A percentile compares a stretch with the other conserved stretches of the same genome.
Conservation (phyloP, 2,329 filamentous ascomycete genomes). For the Talaromyces rugulosus region DNA sequence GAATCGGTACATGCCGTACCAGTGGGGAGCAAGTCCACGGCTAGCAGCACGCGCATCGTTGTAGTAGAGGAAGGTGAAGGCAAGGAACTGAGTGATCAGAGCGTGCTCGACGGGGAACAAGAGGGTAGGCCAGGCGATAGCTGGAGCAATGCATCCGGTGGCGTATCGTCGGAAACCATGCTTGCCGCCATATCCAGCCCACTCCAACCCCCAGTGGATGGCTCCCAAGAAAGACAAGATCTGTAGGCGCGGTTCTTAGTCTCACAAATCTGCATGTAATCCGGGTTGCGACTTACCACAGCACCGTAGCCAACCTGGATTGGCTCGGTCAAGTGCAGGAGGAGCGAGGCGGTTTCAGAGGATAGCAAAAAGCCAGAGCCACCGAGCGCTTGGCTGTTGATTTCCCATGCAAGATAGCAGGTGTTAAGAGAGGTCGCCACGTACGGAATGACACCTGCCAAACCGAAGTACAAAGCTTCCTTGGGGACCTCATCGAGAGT, state of each 20-base stretch:
- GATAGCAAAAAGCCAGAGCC: constrained; percentile 63
- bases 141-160: constrained; percentile 74
- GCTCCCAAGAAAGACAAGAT: constrained; percentile 93
- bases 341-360: constrained; percentile 65
- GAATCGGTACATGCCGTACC: constrained; percentile 89
- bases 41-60: constrained; percentile 70
- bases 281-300: constrained; percentile 52
- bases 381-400: constrained; percentile 62
- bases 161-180: constrained; percentile 76
- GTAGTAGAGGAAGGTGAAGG: constrained; percentile 83
- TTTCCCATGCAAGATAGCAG: constrained; percentile 75
- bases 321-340: constrained; percentile 74
- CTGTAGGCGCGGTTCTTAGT: constrained; percentile 32
- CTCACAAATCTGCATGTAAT: neutral
- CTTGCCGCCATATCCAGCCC: constrained; percentile 61
- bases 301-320: constrained; percentile 89
- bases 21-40: constrained; percentile 73
- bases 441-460: constrained; percentile 80
- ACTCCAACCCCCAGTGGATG: constrained; percentile 91
- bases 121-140: constrained; percentile 84
- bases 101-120: constrained; percentile 80
- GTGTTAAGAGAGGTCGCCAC: constrained; percentile 78
- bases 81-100: constrained; percentile 77
- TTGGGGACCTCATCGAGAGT: constrained; percentile 61
- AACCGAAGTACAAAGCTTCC: constrained; percentile 63